These are phyloP conservation scores for Gracilaria vermiculophylla DNA, from an alignment of 23 red algal genomes.

Conservation along the genomic window DNA sequence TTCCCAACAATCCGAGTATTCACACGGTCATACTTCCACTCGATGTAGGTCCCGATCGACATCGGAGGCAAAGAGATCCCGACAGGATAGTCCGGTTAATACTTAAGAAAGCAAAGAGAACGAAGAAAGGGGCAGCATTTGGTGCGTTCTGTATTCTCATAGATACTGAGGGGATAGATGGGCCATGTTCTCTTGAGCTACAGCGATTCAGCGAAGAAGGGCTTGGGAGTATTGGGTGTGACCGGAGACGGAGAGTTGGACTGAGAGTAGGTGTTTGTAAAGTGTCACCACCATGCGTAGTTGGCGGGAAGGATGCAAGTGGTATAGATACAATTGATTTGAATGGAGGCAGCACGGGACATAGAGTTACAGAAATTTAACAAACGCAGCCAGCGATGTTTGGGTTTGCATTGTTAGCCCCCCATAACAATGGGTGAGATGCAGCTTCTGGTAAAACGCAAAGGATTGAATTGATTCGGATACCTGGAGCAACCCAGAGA, in stretches of 20 bases:
- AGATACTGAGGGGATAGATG: background rate
- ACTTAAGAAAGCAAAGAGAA: background rate
- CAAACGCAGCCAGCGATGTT: background rate
- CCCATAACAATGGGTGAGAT: no score
- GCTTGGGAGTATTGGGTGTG: background rate
- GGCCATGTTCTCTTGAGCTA: background rate
- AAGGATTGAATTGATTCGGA: no score
- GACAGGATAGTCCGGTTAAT: background rate
- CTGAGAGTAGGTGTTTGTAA: background rate
- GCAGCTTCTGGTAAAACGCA: no score
- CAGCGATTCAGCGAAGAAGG: constrained; percentile 1
- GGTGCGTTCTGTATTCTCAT: constrained; percentile 6
- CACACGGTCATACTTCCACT: background rate
- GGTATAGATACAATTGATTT: background rate
- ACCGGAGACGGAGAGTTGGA: background rate
- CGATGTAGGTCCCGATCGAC: background rate
- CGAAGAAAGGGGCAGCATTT: background rate
- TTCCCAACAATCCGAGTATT: background rate
- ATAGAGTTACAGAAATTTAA: background rate
- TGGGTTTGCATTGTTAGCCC: no score
- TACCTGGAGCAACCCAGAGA: no score
- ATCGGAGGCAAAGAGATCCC: background rate
- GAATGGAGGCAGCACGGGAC: background rate
- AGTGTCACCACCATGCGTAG: background rate
- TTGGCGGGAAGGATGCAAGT: background rate